Percentiles rank a stretch among this genome's conserved stretches.
These are phyloP conservation scores for Pilobolus umbonatus DNA, from an alignment of 192 early-diverging fungal genomes.

Conservation along the genomic window DNA sequence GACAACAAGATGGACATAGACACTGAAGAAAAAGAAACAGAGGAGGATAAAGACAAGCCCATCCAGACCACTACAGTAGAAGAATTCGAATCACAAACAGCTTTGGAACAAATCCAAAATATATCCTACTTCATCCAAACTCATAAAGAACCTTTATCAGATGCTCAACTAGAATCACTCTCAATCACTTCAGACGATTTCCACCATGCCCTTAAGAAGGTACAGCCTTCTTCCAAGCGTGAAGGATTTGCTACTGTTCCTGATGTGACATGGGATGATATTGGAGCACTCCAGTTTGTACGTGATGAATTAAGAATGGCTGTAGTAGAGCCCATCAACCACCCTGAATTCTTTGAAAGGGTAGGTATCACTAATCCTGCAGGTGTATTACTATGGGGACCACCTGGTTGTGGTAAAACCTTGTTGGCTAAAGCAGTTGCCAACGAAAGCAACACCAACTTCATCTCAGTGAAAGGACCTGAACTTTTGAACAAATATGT, in stretches of 20 bases:
- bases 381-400: conserved; percentile 95
- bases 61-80: conserved; percentile 26
- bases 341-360: conserved; percentile 79
- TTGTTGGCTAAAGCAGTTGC: conserved; percentile 97
- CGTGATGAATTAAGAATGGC: conserved; percentile 94
- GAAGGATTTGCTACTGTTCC: conserved; percentile 99
- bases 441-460: conserved; percentile 96
- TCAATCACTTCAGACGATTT: conserved; percentile 86
- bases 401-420: conserved; percentile 98
- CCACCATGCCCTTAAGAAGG: conserved; percentile 74
- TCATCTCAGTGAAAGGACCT: conserved; percentile 97
- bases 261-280: conserved; percentile 92
- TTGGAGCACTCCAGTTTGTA: conserved; percentile 82
- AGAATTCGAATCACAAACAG: conserved; percentile 31
- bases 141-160: conserved; percentile 70
- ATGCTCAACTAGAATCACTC: conserved; percentile 76
- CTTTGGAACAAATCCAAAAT: conserved; percentile 48
- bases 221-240: conserved; percentile 95
- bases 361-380: conserved; percentile 90
- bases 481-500: conserved; percentile 99
- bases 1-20: background rate
- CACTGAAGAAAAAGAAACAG: conserved; percentile 6
- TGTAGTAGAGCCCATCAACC: conserved; percentile 92
- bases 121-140: conserved; percentile 71
- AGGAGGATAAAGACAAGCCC: conserved; percentile 7